phyloP scores from a whole-genome alignment of 2,329 filamentous ascomycete species.

The Pestalotiopsis sp. region DNA sequence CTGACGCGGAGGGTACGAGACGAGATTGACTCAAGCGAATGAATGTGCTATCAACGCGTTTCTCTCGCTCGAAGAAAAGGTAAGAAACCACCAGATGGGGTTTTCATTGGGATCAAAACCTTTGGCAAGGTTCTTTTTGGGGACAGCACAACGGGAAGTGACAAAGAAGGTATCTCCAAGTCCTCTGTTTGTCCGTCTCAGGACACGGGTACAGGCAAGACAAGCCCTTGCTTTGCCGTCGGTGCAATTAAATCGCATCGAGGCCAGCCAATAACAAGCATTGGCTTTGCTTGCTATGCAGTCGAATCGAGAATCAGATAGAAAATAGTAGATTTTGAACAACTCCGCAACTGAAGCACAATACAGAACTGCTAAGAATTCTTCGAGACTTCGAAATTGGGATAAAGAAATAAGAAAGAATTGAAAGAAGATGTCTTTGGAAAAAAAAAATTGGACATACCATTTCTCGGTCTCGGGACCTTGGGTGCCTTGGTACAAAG shows the following conservation, averaged over 20 bases:
- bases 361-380: not conserved
- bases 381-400: not conserved
- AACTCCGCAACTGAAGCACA: not conserved
- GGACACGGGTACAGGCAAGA: constrained; percentile 16
- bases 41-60: no score
- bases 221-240: constrained; percentile 11
- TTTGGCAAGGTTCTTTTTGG: constrained; percentile 18
- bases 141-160: constrained; percentile 20
- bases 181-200: constrained; percentile 26
- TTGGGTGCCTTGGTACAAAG: constrained; percentile 60
- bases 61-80: not conserved
- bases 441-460: constrained; percentile 42
- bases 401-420: not conserved
- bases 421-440: not conserved
- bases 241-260: not conserved
- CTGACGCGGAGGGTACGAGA: no score
- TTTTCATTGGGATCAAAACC: not conserved
- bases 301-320: not conserved
- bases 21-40: not conserved
- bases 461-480: constrained; percentile 60
- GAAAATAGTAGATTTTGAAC: not conserved
- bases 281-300: not conserved
- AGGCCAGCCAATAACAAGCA: not conserved
- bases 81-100: not conserved
- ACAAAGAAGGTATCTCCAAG: constrained; percentile 30